These are phyloP conservation scores for Plasmodium yoelii DNA, from an alignment of 169 alveolate species.

Conservation along the genomic window DNA sequence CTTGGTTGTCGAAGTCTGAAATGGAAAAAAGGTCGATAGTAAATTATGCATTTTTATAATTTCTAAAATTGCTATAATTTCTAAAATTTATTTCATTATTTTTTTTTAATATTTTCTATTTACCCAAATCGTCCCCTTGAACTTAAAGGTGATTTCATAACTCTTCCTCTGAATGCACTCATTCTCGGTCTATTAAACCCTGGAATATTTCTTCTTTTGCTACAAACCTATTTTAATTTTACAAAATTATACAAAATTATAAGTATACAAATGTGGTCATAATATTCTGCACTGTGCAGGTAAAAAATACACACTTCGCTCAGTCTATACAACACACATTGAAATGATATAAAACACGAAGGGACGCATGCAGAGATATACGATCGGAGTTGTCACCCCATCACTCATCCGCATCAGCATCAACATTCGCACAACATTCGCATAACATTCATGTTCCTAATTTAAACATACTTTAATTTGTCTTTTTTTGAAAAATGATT, in stretches of 20 bases:
- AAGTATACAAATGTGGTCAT: too few species aligned
- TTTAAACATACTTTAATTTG: slow-evolving; percentile 88
- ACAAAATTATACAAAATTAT: too few species aligned
- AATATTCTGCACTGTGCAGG: background rate
- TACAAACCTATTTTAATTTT: slow-evolving; percentile 78
- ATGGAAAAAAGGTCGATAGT: background rate
- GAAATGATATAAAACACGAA: too few species aligned
- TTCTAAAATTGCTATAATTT: background rate
- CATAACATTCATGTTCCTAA: background rate
- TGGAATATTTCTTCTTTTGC: slow-evolving; percentile 90
- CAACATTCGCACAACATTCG: too few species aligned
- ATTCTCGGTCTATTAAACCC: slow-evolving; percentile 78
- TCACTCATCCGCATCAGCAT: too few species aligned
- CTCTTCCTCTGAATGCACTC: slow-evolving; percentile 68
- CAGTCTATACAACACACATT: background rate
- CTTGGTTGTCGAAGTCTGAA: slow-evolving; percentile 67
- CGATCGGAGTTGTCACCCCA: too few species aligned
- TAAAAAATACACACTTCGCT: background rate
- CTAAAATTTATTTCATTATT: background rate
- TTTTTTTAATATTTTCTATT: slow-evolving; percentile 9
- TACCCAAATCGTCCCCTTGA: slow-evolving; percentile 42
- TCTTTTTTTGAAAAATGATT: slow-evolving; percentile 92
- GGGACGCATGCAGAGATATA: too few species aligned
- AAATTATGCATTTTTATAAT: background rate
- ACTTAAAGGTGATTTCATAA: slow-evolving; percentile 18